phyloP scores from a whole-genome alignment of 1,284 basidiomycete species.

The Microbotryum lychnidis-dioicae region DNA sequence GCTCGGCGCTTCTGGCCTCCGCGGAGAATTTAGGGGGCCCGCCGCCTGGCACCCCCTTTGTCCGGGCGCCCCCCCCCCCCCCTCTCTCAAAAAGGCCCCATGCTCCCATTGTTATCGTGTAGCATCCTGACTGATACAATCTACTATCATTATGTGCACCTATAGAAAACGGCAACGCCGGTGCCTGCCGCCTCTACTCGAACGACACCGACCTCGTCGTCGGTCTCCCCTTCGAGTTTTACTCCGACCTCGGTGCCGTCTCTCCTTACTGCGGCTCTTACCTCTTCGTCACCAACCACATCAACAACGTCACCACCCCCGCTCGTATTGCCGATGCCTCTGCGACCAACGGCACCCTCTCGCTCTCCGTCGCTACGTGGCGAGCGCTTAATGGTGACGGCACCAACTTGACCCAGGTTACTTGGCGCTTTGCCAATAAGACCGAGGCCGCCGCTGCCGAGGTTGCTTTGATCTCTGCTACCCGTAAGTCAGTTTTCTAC shows the following conservation, averaged over 20 bases:
- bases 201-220: constrained; percentile 21
- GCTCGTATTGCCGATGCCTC: constrained; percentile 28
- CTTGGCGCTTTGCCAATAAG: constrained; percentile 30
- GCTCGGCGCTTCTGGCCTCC: no score
- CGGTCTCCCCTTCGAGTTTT: constrained; percentile 29
- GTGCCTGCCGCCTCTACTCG: constrained; percentile 25
- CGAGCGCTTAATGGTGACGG: constrained; percentile 21
- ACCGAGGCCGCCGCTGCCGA: constrained; percentile 24
- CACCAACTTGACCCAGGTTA: constrained; percentile 18
- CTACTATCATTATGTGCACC: no score
- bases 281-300: constrained; percentile 18
- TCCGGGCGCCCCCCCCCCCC: no score
- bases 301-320: constrained; percentile 19
- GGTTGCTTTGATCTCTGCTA: constrained; percentile 2
- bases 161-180: constrained; percentile 22
- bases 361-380: constrained; percentile 24
- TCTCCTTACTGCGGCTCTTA: constrained; percentile 28
- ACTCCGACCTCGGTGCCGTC: constrained; percentile 15
- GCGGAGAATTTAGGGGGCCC: no score
- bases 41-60: no score
- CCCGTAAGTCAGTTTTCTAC: not conserved
- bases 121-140: no score
- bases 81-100: no score
- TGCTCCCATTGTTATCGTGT: no score
- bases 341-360: constrained; percentile 17